A percentile compares a stretch with the other conserved stretches of the same genome.
Conservation (phyloP, 1,284 basidiomycete species). For the Irpex sp. region DNA sequence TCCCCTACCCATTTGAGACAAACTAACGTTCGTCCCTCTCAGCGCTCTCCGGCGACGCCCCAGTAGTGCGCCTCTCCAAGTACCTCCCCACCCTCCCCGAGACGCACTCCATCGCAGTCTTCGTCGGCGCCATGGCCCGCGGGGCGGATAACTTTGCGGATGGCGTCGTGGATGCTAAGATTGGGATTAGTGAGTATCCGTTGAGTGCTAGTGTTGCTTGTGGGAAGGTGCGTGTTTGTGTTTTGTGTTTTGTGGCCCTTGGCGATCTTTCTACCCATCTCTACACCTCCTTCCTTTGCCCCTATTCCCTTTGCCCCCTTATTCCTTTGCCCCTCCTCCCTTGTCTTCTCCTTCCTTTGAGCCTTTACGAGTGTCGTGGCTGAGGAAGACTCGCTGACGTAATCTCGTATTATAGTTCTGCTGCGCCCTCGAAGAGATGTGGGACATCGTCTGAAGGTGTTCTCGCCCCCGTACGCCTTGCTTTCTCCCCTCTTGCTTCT, state of each 20-base stretch:
- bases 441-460: constrained; percentile 31
- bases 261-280: too few species aligned
- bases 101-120: constrained; percentile 90
- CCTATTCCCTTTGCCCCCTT: too few species aligned
- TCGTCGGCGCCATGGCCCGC: constrained; percentile 97
- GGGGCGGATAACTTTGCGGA: constrained; percentile 98
- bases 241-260: too few species aligned
- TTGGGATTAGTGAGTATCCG: constrained; percentile 93
- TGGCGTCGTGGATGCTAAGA: constrained; percentile 94
- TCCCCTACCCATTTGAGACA: not conserved
- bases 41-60: constrained; percentile 93
- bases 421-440: constrained; percentile 37
- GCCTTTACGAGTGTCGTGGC: too few species aligned
- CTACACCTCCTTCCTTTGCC: too few species aligned
- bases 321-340: too few species aligned
- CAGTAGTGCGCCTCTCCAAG: constrained; percentile 75
- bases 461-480: not conserved
- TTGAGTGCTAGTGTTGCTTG: constrained; percentile 95
- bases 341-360: not conserved
- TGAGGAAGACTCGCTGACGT: constrained; percentile 8
- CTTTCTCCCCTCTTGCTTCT: constrained; percentile 5
- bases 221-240: constrained; percentile 90
- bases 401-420: constrained; percentile 30
- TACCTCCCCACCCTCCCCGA: constrained; percentile 84
- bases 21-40: not conserved